Base-by-base conservation (phyloP, 768 basidiomycete genomes). In the Hortiboletus flavorubellus region DNA sequence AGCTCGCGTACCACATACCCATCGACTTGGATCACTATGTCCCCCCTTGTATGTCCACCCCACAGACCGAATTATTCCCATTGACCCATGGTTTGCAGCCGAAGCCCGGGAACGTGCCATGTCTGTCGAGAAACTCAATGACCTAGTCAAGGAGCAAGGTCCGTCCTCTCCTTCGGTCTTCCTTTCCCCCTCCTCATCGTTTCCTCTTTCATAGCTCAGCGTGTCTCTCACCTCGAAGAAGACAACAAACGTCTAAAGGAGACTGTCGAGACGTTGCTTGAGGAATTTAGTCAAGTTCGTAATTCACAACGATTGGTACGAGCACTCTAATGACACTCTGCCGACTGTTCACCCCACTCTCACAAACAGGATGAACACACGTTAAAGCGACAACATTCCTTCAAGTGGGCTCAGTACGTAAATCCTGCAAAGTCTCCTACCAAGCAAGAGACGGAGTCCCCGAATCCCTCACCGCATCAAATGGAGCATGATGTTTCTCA, bases 381-480 rank as follows among this genome's bases (percentile, higher is more conserved):
- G 4, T 71, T 93, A 21, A 78, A 76, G 49, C 80, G 89, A 51
- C 89, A 91, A 64, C 83, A 85, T 31, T 92, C 92, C 14, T 91
- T 93, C 73, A 92, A 92, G 66, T 94, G 92, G 92, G 90, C 90
- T 0, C 80, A 85, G 53, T 93, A 85, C 57, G 82, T 85, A 31
- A 87, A 89, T 66, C 83, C 88, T 2, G 72, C 83, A 54, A 84
- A 83, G 59, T 93, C 92, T 18, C 92, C 92, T 29, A 94, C 91
- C 23, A 91, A 89, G 71, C 72, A 79, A 33, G 85, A 86, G 41
- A 67, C 72, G 21, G 90, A 92, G 57, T 91, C 90, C 0, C 91
- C 89, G 0, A 86, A 87, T 64, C 79, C 83, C 41, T 93, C 91
- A 1, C 91, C 91, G 5, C 85, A 86, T 53, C 85, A 87, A 49